A percentile compares a stretch with the other conserved stretches of the same genome.
These are phyloP conservation scores for Zygosaccharomyces gambellarensis DNA, from an alignment of 805 yeast genomes.

Conservation along the genomic window DNA sequence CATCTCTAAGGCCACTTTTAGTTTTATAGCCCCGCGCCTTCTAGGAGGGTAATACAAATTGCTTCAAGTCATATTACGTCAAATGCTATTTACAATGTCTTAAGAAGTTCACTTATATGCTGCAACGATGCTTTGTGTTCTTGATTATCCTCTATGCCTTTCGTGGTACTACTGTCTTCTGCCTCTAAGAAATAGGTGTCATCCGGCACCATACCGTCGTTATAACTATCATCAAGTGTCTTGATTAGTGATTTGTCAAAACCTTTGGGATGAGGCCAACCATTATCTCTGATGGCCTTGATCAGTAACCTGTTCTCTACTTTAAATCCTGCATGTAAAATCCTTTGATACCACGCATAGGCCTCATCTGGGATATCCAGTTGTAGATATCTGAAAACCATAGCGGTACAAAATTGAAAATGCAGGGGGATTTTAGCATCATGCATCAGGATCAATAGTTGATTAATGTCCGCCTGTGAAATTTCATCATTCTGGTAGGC, in stretches of 20 bases:
- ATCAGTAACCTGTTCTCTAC: constrained; percentile 22
- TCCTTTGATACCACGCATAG: constrained; percentile 27
- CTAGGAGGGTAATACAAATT: neutral
- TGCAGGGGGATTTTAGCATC: constrained; percentile 18
- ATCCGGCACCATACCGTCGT: neutral
- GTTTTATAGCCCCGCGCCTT: neutral
- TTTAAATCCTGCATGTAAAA: constrained; percentile 21
- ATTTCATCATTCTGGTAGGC: constrained; percentile 20
- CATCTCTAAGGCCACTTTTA: neutral
- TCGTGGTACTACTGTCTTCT: constrained; percentile 2
- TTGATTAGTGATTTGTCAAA: constrained; percentile 16
- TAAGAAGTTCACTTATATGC: constrained; percentile 8
- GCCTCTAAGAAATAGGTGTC: constrained; percentile 9
- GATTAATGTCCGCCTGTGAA: constrained; percentile 16
- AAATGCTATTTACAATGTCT: neutral
- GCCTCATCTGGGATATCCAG: constrained; percentile 22
- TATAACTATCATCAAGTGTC: constrained; percentile 3
- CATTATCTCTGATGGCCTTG: constrained; percentile 13
- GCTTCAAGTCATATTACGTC: neutral
- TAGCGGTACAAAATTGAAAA: constrained; percentile 25
- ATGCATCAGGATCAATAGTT: constrained; percentile 25
- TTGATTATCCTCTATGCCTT: neutral
- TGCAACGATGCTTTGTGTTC: constrained; percentile 2
- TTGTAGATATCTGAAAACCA: constrained; percentile 22
- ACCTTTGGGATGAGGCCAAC: constrained; percentile 26